Evolutionary conservation across 495 filamentous ascomycete species (phyloP).

Genomic region (Schizothecium vesticola): DNA sequence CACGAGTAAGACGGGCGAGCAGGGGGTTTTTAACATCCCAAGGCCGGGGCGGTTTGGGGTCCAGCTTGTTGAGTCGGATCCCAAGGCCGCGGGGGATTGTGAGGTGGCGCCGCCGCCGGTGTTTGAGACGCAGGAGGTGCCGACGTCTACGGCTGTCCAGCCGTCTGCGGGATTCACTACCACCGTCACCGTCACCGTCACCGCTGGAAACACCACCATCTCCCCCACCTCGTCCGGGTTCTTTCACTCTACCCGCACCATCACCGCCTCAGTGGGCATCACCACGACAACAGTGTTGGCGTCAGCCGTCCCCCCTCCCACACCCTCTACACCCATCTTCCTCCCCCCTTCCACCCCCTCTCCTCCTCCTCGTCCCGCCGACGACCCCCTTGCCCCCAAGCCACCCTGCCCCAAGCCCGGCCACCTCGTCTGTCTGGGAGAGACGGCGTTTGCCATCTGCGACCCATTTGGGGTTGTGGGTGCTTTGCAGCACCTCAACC

Average conservation of each 20-base stretch:
- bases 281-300: not conserved
- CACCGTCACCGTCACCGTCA: not conserved
- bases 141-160: not conserved
- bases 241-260: not conserved
- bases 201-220: not conserved
- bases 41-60: constrained; percentile 14
- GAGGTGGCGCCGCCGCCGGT: not conserved
- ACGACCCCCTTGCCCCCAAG: not conserved
- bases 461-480: not conserved
- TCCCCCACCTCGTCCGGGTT: not conserved
- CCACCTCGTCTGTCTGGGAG: not conserved
- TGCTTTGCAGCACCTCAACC: not conserved
- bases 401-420: not conserved
- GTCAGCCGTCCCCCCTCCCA: not conserved
- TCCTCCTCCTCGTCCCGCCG: not conserved
- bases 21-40: constrained; percentile 17
- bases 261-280: not conserved
- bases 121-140: not conserved
- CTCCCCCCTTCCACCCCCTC: not conserved
- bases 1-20: constrained; percentile 3
- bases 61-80: constrained; percentile 7
- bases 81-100: not conserved
- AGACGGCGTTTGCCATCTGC: not conserved
- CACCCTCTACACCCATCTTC: not conserved
- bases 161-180: not conserved